Evolutionary conservation across 1,139 yeast genomes (phyloP).

Genomic region (Kodamaea sp.): DNA sequence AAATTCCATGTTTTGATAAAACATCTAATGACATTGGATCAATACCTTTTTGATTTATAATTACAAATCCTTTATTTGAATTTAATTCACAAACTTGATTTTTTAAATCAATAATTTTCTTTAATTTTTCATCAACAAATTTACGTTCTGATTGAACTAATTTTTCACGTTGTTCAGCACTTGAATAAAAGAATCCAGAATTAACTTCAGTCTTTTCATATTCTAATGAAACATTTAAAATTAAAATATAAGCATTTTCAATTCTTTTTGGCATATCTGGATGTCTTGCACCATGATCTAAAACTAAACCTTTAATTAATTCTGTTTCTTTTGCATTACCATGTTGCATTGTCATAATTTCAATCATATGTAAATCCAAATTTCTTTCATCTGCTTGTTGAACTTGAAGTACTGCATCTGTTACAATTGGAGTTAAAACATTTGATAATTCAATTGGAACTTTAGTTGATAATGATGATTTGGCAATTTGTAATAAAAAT

Average conservation of each 20-base stretch:
- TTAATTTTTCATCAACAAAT: constrained; percentile 91
- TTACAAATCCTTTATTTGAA: constrained; percentile 77
- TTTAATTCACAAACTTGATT: constrained; percentile 84
- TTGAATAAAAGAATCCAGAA: constrained; percentile 90
- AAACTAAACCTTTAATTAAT: constrained; percentile 82
- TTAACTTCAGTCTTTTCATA: constrained; percentile 98
- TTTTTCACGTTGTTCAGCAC: constrained; percentile 95
- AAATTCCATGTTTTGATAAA: constrained; percentile 85
- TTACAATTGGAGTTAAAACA: constrained; percentile 86
- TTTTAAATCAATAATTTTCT: constrained; percentile 87
- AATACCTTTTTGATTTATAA: constrained; percentile 96
- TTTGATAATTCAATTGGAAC: constrained; percentile 73
- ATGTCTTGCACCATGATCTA: constrained; percentile 98
- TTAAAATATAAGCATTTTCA: constrained; percentile 78
- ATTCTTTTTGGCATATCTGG: constrained; percentile 97
- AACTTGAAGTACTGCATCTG: constrained; percentile 90
- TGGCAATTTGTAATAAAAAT: constrained; percentile 83
- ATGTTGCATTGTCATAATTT: constrained; percentile 97
- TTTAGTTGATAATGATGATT: constrained; percentile 85
- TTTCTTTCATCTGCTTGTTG: constrained; percentile 46
- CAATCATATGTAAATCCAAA: constrained; percentile 94
- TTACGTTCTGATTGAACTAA: constrained; percentile 90
- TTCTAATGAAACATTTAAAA: constrained; percentile 89
- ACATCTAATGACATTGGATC: constrained; percentile 98
- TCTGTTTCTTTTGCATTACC: constrained; percentile 80